phyloP scores from a whole-genome alignment of 257 asterid genomes.

The Cinchona pubescens region DNA sequence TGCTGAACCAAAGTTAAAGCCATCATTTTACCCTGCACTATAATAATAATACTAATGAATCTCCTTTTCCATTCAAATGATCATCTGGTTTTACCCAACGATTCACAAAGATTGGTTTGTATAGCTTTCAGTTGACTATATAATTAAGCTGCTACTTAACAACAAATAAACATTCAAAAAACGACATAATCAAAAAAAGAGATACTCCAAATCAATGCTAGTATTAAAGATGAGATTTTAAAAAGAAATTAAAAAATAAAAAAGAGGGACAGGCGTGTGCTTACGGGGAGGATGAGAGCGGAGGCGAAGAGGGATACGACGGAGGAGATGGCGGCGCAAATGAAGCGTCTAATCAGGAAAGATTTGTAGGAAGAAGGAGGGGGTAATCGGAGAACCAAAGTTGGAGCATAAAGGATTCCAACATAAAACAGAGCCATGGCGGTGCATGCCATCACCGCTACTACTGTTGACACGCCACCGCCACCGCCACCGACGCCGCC shows the following conservation, averaged over 20 bases:
- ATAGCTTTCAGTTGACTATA: no score
- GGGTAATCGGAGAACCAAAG: constrained; percentile 70
- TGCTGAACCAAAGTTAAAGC: no score
- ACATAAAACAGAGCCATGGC: constrained; percentile 77
- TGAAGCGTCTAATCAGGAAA: constrained; percentile 68
- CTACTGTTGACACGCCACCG: constrained; percentile 38
- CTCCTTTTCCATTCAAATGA: no score
- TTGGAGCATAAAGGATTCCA: constrained; percentile 72
- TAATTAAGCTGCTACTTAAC: no score
- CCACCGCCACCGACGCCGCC: constrained; percentile 15
- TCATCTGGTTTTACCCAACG: no score
- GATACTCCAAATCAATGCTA: no score
- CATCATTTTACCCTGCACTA: no score
- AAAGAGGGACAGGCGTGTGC: background rate
- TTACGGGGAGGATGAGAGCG: constrained; percentile 71
- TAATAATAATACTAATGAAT: no score
- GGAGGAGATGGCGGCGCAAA: constrained; percentile 78
- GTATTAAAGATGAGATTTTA: background rate
- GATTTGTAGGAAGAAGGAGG: constrained; percentile 69
- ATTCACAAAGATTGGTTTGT: no score
- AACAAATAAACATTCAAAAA: no score
- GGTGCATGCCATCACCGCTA: constrained; percentile 56
- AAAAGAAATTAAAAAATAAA: background rate
- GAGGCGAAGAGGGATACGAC: constrained; percentile 52
- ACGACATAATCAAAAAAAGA: no score